Percentiles rank a stretch among this genome's conserved stretches.
Evolutionary conservation across 306 rosid species (phyloP).

Genomic region (Vigna hirtella): DNA sequence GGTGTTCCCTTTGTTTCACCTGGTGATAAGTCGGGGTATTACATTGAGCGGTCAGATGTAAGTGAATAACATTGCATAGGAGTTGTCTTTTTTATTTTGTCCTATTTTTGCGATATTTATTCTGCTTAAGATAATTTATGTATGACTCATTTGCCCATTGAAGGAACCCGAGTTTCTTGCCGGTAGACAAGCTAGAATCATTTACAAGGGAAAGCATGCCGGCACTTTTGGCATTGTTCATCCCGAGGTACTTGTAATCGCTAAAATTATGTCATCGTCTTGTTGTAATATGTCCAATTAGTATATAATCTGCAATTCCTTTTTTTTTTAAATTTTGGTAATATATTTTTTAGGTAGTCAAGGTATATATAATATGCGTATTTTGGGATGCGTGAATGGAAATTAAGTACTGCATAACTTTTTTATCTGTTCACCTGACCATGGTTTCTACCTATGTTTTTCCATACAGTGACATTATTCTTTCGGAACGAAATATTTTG

Average conservation of each 20-base stretch:
- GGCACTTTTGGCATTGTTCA: conserved; percentile 95
- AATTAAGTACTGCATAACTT: neutral
- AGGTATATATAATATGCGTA: neutral
- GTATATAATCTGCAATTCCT: neutral
- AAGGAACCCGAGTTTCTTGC: conserved; percentile 93
- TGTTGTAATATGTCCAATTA: conserved; percentile 18
- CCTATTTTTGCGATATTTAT: neutral
- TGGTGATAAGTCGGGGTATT: conserved; percentile 68
- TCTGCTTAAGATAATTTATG: conserved; percentile 21
- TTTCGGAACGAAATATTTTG: conserved; percentile 6
- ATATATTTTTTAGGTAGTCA: neutral
- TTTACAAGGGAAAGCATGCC: conserved; percentile 66
- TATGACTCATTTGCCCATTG: conserved; percentile 40
- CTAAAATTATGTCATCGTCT: conserved; percentile 12
- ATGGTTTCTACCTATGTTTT: neutral
- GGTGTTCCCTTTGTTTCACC: conserved; percentile 73
- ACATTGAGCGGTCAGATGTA: conserved; percentile 71
- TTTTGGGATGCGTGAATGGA: conserved; percentile 24
- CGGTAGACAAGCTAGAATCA: conserved; percentile 83
- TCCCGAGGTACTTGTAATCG: conserved; percentile 71
- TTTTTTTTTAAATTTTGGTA: neutral
- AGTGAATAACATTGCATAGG: conserved; percentile 42
- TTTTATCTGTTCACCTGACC: neutral
- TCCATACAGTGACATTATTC: neutral
- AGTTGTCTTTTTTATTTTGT: conserved; percentile 11